Evolutionary conservation across 352 stramenopile genomes (phyloP), one percentile per base, ranked within the genome.

Genomic region (Globisporangium echinulatum): DNA sequence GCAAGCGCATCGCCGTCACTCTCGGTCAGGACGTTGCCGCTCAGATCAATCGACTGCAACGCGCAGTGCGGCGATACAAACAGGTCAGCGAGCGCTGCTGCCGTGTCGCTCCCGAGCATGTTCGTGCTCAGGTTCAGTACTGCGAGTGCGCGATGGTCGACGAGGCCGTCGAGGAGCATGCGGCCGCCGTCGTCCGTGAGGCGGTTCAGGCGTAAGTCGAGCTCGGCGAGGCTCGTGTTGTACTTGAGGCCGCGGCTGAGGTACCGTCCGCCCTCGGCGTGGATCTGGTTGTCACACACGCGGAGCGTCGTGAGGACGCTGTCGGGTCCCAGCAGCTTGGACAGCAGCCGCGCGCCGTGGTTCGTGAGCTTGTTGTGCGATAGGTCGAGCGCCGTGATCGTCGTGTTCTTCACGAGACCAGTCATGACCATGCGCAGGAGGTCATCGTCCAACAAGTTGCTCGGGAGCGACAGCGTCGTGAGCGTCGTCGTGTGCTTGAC

Each of bases 351-450:
- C 17, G 88, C 88, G 48, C 90, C 92, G 52, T 97, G 88, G 77
- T 97, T 97, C 0, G 88, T 96, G 62, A 98, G 92, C 66, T 97
- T 97, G 67, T 98, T 98, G 74, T 98, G 93, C n/a, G 87, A 95
- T 1, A 98, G 61, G 72, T 98, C 92, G 9, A 98, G 76, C 40
- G 92, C 86, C 7, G 92, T 97, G 58, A 98, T 95, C 9, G 90
- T 98, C 37, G 66, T 78, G 74, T 96, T 97, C 52, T 96, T 90
- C 43, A 96, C 82, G 19, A 98, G 72, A 0, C 93, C 93, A 4
- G 88, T 96, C 87, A 97, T 97, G 46, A 98, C 67, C 87, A 97
- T 97, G 13, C 88, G 84, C 56, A 98, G 69, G 56, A 98, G 61
- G 57, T 98, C 88, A 63, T 98, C 92, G 62, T 98, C 90, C 8